Percentiles rank a stretch among this genome's conserved stretches.
phyloP scores from a whole-genome alignment of 2,329 filamentous ascomycete species.

The Exserohilum rostratum region DNA sequence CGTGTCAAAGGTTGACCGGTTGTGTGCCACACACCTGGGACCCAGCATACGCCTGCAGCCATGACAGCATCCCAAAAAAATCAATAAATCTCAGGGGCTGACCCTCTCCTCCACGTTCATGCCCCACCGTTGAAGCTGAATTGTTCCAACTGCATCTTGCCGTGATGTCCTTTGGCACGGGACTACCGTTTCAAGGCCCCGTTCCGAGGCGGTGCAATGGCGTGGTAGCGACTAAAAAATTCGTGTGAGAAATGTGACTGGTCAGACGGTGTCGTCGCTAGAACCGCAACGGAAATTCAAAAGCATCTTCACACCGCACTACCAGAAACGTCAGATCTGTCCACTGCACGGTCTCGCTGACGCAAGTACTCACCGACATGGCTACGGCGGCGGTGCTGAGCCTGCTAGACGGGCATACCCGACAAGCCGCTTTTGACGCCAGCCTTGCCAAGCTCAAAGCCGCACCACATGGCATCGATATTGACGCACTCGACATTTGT shows the following conservation, averaged over 20 bases:
- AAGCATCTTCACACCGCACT: not conserved
- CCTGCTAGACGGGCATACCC: conserved; percentile 29
- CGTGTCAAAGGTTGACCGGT: no score
- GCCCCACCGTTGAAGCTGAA: no score
- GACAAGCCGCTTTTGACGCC: conserved; percentile 28
- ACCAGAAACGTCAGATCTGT: not conserved
- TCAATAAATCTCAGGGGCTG: not conserved
- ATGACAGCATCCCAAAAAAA: not conserved
- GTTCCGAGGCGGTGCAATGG: not conserved
- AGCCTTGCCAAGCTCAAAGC: conserved; percentile 28
- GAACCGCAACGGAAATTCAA: not conserved
- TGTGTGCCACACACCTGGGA: not conserved
- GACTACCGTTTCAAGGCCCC: not conserved
- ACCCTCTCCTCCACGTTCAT: no score
- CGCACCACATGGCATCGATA: conserved; percentile 19
- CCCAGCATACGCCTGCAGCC: not conserved
- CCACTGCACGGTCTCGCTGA: not conserved
- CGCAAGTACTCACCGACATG: conserved; percentile 1
- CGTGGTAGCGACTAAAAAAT: conserved; percentile 14
- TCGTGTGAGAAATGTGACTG: conserved; percentile 9
- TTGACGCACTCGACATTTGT: conserved; percentile 30
- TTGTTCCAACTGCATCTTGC: not conserved
- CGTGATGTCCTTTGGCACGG: not conserved
- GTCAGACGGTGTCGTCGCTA: not conserved
- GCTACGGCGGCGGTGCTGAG: conserved; percentile 28